A percentile compares a stretch with the other conserved stretches of the same genome.
Conservation (phyloP, 129 eudicot genomes). For the Glebionis coronaria region DNA sequence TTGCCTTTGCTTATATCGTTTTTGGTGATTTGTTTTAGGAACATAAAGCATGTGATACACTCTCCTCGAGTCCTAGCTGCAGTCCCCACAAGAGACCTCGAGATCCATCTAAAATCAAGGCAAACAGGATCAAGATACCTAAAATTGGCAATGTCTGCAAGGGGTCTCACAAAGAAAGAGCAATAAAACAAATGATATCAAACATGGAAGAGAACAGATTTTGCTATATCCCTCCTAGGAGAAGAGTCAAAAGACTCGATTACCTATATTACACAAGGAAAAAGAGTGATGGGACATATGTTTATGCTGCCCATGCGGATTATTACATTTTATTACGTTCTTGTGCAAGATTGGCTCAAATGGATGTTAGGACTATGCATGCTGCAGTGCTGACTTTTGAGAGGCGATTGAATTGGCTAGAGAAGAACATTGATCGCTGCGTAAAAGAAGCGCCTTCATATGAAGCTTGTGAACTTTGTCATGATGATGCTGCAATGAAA, state of each 20-base stretch:
- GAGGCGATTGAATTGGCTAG: no score
- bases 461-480: constrained; percentile 38
- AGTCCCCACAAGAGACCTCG: constrained; percentile 47
- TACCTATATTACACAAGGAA: no score
- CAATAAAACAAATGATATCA: constrained; percentile 40
- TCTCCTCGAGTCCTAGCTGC: constrained; percentile 20
- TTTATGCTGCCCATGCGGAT: no score
- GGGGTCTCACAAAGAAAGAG: constrained; percentile 34
- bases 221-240: constrained; percentile 65
- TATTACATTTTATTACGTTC: no score
- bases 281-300: no score
- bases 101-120: constrained; percentile 8
- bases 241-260: neutral
- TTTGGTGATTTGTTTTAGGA: constrained; percentile 31
- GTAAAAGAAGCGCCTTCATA: neutral
- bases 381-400: no score
- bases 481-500: constrained; percentile 23
- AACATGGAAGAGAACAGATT: constrained; percentile 79
- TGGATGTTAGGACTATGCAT: no score
- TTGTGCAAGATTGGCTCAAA: no score
- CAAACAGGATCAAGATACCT: constrained; percentile 27
- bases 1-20: neutral
- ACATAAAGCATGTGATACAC: constrained; percentile 15
- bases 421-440: no score
- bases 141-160: constrained; percentile 10